Conservation (phyloP, 2,329 filamentous ascomycete species). For the Fusarium dimerum region DNA sequence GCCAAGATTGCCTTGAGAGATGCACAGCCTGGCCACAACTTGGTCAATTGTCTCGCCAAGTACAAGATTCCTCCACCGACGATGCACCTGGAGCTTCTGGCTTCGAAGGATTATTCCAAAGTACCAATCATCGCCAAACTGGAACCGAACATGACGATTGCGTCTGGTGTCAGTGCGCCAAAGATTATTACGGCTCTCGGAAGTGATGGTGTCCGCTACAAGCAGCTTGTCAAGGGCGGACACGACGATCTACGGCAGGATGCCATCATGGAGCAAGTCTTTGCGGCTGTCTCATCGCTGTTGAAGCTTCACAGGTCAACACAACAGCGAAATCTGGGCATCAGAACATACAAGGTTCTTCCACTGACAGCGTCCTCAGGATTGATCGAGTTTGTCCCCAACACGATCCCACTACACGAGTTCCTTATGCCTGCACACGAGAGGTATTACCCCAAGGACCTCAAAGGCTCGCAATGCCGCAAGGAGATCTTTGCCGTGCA, state of each 20-base stretch:
- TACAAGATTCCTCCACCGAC: constrained; percentile 84
- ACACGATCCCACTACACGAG: constrained; percentile 89
- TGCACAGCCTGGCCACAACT: constrained; percentile 59
- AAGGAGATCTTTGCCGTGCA: constrained; percentile 78
- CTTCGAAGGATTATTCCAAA: constrained; percentile 72
- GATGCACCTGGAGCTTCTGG: constrained; percentile 75
- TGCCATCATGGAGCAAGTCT: constrained; percentile 99
- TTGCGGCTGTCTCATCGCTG: constrained; percentile 90
- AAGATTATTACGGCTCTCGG: constrained; percentile 87
- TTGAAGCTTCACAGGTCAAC: constrained; percentile 84
- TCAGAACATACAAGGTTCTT: constrained; percentile 96
- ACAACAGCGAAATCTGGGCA: constrained; percentile 82
- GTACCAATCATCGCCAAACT: constrained; percentile 76
- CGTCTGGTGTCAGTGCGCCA: constrained; percentile 85
- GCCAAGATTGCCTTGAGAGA: constrained; percentile 66
- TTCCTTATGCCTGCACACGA: constrained; percentile 91
- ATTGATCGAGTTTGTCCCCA: constrained; percentile 94
- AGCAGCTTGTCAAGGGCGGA: constrained; percentile 91
- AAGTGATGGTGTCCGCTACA: constrained; percentile 77
- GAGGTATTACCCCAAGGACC: constrained; percentile 80
- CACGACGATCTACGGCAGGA: constrained; percentile 97
- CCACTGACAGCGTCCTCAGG: constrained; percentile 83
- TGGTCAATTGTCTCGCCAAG: constrained; percentile 64
- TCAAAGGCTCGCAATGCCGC: constrained; percentile 73
- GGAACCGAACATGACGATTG: constrained; percentile 77